phyloP scores from a whole-genome alignment of 1,139 yeast species.

The Lodderomyces orthopsilosis region DNA sequence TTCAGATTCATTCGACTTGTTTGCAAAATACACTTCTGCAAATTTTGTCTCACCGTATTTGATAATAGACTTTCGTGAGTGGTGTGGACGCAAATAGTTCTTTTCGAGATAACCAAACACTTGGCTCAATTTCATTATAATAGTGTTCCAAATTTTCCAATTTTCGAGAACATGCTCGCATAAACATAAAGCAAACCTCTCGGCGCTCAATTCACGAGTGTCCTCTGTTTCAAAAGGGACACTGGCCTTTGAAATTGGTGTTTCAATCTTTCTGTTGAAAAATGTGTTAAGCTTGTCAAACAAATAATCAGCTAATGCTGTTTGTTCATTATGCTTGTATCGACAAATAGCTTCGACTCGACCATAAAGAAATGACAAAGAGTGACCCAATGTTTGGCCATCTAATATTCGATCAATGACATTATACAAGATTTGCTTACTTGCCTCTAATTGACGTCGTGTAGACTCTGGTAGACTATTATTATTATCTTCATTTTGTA shows the following conservation, averaged over 20 bases:
- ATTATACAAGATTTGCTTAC: conserved; percentile 3
- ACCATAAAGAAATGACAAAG: conserved; percentile 28
- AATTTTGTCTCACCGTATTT: background rate
- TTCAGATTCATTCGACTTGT: background rate
- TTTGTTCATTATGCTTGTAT: conserved; percentile 32
- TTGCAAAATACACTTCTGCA: background rate
- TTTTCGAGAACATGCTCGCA: background rate
- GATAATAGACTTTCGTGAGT: background rate
- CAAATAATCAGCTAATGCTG: conserved; percentile 23
- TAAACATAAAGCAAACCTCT: background rate
- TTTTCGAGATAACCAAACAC: conserved; percentile 37
- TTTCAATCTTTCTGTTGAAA: background rate
- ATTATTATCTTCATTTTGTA: conserved; percentile 1
- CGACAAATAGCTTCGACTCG: conserved; percentile 35
- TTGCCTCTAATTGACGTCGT: background rate
- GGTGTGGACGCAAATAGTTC: conserved; percentile 31
- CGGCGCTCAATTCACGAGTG: background rate
- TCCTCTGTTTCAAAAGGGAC: background rate
- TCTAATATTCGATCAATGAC: conserved; percentile 21
- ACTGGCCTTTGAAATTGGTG: background rate
- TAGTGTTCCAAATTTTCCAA: conserved; percentile 24
- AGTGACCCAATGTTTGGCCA: conserved; percentile 17
- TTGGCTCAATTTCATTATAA: conserved; percentile 24
- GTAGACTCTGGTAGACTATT: background rate
- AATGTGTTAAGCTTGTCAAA: conserved; percentile 17